phyloP scores from a whole-genome alignment of 352 stramenopile genomes.

The Aphanomyces stellatus region DNA sequence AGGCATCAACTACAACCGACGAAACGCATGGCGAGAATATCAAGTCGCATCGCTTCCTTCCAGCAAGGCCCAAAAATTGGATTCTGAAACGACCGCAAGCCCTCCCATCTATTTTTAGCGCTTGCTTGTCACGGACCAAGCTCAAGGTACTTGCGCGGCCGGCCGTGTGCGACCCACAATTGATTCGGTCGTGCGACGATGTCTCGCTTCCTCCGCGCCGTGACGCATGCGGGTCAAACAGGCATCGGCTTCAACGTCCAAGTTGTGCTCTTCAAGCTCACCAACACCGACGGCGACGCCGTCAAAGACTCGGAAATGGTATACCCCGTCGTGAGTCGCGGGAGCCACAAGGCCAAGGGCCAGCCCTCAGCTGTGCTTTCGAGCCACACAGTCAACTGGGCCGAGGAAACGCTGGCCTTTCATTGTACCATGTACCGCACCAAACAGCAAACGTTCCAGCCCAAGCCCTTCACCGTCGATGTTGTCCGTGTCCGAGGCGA shows the following conservation, averaged over 20 bases:
- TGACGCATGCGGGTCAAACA: conserved; percentile 12
- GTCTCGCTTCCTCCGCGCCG: conserved; percentile 9
- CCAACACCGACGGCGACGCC: neutral
- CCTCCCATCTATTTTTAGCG: too few species aligned
- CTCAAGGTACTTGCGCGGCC: too few species aligned
- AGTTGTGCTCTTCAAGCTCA: conserved; percentile 8
- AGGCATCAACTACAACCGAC: too few species aligned
- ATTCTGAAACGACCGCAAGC: too few species aligned
- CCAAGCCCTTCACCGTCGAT: conserved; percentile 8
- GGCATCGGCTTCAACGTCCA: conserved; percentile 11
- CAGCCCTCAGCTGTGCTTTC: neutral
- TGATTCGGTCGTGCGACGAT: neutral
- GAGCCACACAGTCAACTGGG: neutral
- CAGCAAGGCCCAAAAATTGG: too few species aligned
- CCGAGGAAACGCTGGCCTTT: neutral
- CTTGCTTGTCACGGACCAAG: too few species aligned
- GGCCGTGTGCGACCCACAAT: too few species aligned
- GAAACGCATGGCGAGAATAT: too few species aligned
- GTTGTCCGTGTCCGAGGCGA: neutral
- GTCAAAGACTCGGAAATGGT: conserved; percentile 6
- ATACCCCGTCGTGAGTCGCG: conserved; percentile 3
- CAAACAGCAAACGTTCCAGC: conserved; percentile 1
- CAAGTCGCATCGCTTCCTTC: too few species aligned
- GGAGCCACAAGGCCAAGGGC: conserved; percentile 7
- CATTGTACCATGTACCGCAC: conserved; percentile 15